phyloP scores from a whole-genome alignment of 345 rosid species.

The Citrus reticulata region DNA sequence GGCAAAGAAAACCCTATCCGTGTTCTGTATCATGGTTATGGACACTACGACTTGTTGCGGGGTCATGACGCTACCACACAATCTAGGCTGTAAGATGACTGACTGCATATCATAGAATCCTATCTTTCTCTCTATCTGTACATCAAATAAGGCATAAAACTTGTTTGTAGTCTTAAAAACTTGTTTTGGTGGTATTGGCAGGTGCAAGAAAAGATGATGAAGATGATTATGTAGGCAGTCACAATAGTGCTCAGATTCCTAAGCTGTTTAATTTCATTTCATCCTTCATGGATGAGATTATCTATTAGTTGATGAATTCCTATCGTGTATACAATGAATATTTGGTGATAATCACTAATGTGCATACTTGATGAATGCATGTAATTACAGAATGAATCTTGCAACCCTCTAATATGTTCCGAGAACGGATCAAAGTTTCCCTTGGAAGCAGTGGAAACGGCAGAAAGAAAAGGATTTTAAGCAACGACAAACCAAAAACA shows the following conservation, averaged over 20 bases:
- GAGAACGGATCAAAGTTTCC: not conserved
- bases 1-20: conserved; percentile 48
- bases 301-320: not conserved
- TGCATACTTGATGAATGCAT: not conserved
- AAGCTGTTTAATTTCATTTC: not conserved
- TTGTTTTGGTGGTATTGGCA: conserved; percentile 16
- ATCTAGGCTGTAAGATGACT: conserved; percentile 38
- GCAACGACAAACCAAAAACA: not conserved
- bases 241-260: not conserved
- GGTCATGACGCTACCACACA: conserved; percentile 14
- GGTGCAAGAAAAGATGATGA: conserved; percentile 33
- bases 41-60: conserved; percentile 57
- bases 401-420: not conserved
- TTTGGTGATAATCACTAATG: not conserved
- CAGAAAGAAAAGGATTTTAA: not conserved
- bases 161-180: not conserved
- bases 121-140: not conserved
- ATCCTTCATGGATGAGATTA: not conserved
- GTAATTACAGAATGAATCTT: not conserved
- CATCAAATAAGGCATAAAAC: not conserved
- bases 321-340: not conserved
- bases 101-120: not conserved
- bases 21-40: conserved; percentile 57
- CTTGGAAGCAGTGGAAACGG: not conserved
- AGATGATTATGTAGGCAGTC: not conserved